Evolutionary conservation across 305 asterid species (phyloP), one percentile per base, ranked within the genome.

Genomic region (Solanum chacoense): DNA sequence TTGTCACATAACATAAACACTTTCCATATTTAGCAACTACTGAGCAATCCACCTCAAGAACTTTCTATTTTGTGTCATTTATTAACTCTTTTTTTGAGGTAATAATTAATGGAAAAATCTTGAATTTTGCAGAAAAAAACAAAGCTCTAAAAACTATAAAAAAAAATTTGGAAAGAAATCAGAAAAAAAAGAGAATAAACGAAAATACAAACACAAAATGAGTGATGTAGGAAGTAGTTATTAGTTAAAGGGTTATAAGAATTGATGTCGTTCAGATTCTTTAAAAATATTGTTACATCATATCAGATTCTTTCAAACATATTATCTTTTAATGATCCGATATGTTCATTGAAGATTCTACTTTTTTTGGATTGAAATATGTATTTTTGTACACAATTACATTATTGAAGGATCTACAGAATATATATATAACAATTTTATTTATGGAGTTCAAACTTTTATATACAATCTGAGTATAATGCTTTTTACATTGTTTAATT

Each of bases 221-320:
- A 18, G 20, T 81, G 86, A 13, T 8, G 26, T 28, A 26, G 36
- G 11, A 13, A 40, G 24, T 7, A 81, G 40, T 18, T 22, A 16
- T 36, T 40, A 28, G 37, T 80, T 80, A 16, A 10, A 28, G 3
- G 86, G 38, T 16, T 11, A 22, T 11, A 37, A 36, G 0, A 75
- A 34, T 74, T 18, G 0, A 20, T 18, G 4, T 3, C 3, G 1
- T 4, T 75, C 4, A 36, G 3, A 75, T 75, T 2, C 9, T 75
- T 4, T 0, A 75, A 75, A 75, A 75, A 75, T 75, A 75, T 34
- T 2, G 2, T 18, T 4, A 3, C 2, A 9, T 2, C 4, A 6
- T 8, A 7, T 29, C 0, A 0, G 0, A 3, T 71, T 0, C 1
- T 71, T 26, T 0, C 1, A 11, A 26, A 69, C 6, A 26, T 11